A percentile compares a stretch with the other conserved stretches of the same genome.
Evolutionary conservation across 2,329 filamentous ascomycete genomes (phyloP).

Genomic region (Hymenoscyphus salicellus): DNA sequence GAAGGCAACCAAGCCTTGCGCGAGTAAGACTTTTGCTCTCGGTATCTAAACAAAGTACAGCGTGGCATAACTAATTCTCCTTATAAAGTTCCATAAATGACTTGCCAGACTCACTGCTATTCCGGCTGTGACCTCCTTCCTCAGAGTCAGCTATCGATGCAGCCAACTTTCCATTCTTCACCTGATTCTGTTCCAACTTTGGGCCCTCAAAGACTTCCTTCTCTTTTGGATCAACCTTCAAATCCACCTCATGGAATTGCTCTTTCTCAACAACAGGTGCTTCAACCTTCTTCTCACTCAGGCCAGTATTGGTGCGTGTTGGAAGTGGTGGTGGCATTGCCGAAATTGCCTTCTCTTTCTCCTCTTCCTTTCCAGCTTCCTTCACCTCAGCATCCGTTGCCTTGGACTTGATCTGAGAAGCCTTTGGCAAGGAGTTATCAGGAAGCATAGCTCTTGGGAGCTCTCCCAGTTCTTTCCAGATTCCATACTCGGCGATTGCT

Average conservation of each 20-base stretch:
- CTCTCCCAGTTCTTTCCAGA: slow-evolving; percentile 26
- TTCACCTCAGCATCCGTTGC: background rate
- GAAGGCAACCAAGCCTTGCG: background rate
- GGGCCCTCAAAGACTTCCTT: background rate
- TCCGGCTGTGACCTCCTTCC: background rate
- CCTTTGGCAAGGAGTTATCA: slow-evolving; percentile 10
- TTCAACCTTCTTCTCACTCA: background rate
- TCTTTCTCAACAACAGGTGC: background rate
- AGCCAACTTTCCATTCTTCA: slow-evolving; percentile 9
- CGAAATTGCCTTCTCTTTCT: background rate
- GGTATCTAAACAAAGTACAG: background rate
- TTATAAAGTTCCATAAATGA: slow-evolving; percentile 9
- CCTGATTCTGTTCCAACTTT: background rate
- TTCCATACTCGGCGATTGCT: slow-evolving; percentile 19
- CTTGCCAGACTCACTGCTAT: slow-evolving; percentile 4
- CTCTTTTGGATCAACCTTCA: background rate
- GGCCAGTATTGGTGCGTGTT: background rate
- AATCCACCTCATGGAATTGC: slow-evolving; percentile 12
- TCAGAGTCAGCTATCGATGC: background rate
- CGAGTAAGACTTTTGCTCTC: background rate
- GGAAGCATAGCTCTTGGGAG: slow-evolving; percentile 25
- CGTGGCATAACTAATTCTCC: background rate
- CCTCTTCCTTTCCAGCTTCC: background rate
- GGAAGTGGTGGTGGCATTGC: background rate
- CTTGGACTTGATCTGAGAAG: slow-evolving; percentile 2